Evolutionary conservation across 768 basidiomycete species (phyloP).

Genomic region (Pisolithus marmoratus): DNA sequence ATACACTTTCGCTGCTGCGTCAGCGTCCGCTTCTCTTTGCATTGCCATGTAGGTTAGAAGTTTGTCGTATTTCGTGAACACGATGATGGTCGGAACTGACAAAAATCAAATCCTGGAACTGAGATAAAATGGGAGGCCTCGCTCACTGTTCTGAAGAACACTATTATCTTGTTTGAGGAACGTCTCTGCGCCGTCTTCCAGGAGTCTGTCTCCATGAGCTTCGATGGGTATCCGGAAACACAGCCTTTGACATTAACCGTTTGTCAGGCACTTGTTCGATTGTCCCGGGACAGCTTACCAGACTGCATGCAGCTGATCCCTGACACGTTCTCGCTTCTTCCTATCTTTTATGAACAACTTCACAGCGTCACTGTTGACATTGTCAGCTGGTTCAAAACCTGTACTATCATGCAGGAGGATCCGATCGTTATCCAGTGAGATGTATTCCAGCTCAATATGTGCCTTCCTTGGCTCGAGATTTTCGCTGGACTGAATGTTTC

Average conservation of each 20-base stretch:
- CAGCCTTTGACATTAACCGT: neutral
- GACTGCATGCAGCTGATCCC: slow-evolving; percentile 9
- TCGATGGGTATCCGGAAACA: neutral
- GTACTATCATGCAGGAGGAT: slow-evolving; percentile 13
- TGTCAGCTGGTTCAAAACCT: slow-evolving; percentile 11
- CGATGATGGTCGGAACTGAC: neutral
- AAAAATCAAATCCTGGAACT: neutral
- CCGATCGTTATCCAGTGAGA: slow-evolving; percentile 5
- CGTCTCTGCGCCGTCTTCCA: neutral
- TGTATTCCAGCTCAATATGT: slow-evolving; percentile 8
- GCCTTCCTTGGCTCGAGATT: slow-evolving; percentile 5
- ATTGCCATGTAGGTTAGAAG: neutral
- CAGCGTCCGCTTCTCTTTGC: neutral
- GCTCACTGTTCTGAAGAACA: neutral
- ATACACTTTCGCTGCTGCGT: neutral
- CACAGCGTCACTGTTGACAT: neutral
- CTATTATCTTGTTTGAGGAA: neutral
- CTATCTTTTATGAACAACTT: slow-evolving; percentile 7
- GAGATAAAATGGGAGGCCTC: neutral
- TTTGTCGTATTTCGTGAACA: slow-evolving; percentile 1
- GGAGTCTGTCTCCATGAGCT: neutral
- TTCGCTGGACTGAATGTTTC: neutral
- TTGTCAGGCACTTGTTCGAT: neutral
- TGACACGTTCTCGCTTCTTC: neutral
- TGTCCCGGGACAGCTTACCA: slow-evolving; percentile 1